These are phyloP conservation scores for Solanum hybrid DNA, from an alignment of 305 asterid genomes.

Conservation along the genomic window DNA sequence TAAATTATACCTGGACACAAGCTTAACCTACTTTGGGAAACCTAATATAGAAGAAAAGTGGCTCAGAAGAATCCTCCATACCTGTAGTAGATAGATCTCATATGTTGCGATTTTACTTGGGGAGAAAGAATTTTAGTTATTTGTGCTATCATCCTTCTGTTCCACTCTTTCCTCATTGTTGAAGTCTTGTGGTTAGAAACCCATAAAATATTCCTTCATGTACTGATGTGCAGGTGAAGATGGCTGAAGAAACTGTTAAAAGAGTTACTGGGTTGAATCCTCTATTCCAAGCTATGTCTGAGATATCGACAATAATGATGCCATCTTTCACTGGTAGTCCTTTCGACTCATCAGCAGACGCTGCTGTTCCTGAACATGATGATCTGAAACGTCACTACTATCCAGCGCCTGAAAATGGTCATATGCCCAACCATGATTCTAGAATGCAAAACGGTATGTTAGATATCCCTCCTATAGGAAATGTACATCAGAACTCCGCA, in stretches of 20 bases:
- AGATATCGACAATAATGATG: slow-evolving; percentile 47
- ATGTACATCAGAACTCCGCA: slow-evolving; percentile 22
- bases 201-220: not conserved
- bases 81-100: not conserved
- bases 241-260: slow-evolving; percentile 90
- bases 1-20: not conserved
- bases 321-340: slow-evolving; percentile 55
- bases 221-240: slow-evolving; percentile 36
- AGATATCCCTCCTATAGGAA: slow-evolving; percentile 36
- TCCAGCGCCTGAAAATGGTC: slow-evolving; percentile 27
- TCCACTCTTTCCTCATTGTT: not conserved
- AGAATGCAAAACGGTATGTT: slow-evolving; percentile 36
- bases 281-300: slow-evolving; percentile 71
- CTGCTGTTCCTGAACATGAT: slow-evolving; percentile 64
- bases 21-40: not conserved
- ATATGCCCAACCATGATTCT: slow-evolving; percentile 27
- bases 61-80: not conserved
- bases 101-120: not conserved
- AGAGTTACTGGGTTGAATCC: slow-evolving; percentile 84
- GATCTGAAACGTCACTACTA: slow-evolving; percentile 39
- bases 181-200: not conserved
- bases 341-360: slow-evolving; percentile 51
- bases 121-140: not conserved
- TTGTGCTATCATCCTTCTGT: not conserved
- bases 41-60: not conserved